Percentiles rank a stretch among this genome's conserved stretches.
Conservation (phyloP, 441 rosid genomes). For the Erodium trifolium region DNA sequence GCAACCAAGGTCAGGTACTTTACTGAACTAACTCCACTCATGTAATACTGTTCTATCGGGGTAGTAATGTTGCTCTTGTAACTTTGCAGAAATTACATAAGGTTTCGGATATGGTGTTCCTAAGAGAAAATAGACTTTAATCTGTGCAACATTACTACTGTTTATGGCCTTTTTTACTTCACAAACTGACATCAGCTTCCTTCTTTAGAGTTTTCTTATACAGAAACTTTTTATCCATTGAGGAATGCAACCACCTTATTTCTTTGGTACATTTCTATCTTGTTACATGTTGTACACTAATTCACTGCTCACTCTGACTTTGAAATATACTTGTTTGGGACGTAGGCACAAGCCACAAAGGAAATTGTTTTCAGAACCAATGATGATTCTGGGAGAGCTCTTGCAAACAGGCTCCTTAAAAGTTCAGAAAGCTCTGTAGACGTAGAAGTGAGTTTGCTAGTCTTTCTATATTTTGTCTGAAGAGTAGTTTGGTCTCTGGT, state of each 20-base stretch:
- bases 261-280: constrained; percentile 40
- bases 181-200: constrained; percentile 23
- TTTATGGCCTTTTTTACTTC: constrained; percentile 8
- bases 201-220: constrained; percentile 66
- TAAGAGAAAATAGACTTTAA: background rate
- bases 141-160: background rate
- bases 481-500: constrained; percentile 4
- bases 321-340: constrained; percentile 16
- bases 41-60: background rate
- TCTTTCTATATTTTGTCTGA: background rate
- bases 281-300: background rate
- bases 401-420: constrained; percentile 23
- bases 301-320: constrained; percentile 13
- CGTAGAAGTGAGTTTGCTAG: constrained; percentile 33
- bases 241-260: constrained; percentile 74
- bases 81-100: background rate
- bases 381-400: constrained; percentile 23
- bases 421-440: constrained; percentile 33
- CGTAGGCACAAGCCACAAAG: constrained; percentile 32
- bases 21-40: constrained; percentile 13
- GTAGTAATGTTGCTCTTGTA: too few species aligned
- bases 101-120: background rate
- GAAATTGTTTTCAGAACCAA: constrained; percentile 21
- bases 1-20: constrained; percentile 97
- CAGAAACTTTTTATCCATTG: constrained; percentile 50